Evolutionary conservation across 257 asterid genomes (phyloP).

Genomic region (Henckelia pumila): DNA sequence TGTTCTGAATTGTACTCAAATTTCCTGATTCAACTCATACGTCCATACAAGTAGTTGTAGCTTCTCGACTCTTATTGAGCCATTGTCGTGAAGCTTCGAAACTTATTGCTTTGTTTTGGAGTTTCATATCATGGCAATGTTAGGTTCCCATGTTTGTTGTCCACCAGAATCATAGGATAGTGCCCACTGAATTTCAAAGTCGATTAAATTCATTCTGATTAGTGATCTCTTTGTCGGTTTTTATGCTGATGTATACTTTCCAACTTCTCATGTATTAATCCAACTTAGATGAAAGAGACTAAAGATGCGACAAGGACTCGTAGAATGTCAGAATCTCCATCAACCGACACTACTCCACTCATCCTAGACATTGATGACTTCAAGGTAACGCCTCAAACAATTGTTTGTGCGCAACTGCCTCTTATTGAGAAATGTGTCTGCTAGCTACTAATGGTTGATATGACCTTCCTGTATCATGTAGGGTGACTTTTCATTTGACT

Average conservation of each 20-base stretch:
- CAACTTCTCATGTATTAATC: constrained; percentile 28
- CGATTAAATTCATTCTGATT: constrained; percentile 20
- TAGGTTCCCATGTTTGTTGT: constrained; percentile 19
- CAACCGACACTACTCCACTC: constrained; percentile 64
- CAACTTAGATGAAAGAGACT: constrained; percentile 73
- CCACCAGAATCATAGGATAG: constrained; percentile 11
- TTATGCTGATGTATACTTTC: constrained; percentile 12
- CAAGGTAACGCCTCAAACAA: constrained; percentile 54
- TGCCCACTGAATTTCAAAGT: not conserved
- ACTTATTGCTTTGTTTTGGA: not conserved
- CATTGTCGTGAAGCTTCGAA: not conserved
- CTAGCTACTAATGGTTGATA: constrained; percentile 24
- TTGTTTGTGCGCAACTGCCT: constrained; percentile 4
- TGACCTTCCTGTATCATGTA: constrained; percentile 32
- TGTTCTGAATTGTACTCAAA: no score
- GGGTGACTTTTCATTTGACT: constrained; percentile 98
- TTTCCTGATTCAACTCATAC: not conserved
- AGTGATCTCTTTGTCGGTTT: constrained; percentile 15
- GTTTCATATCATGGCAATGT: not conserved
- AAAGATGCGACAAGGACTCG: constrained; percentile 52
- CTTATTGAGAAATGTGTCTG: constrained; percentile 18
- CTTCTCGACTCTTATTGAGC: not conserved
- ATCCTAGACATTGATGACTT: constrained; percentile 88
- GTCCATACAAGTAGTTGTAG: not conserved
- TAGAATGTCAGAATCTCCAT: constrained; percentile 53